These are phyloP conservation scores for Plasmopara viticola DNA, from an alignment of 352 stramenopile species.

Conservation along the genomic window DNA sequence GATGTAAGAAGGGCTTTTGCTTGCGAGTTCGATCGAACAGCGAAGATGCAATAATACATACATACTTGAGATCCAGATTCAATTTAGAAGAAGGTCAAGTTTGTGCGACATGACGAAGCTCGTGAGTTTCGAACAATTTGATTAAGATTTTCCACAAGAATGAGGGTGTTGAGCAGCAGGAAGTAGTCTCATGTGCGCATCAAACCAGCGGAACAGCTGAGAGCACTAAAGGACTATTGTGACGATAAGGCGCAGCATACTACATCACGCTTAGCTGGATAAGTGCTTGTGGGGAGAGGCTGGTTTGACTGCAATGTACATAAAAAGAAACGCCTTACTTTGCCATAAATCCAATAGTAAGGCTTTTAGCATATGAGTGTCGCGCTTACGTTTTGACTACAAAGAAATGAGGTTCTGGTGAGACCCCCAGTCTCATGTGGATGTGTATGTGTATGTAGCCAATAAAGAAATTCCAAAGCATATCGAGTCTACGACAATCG, in stretches of 20 bases:
- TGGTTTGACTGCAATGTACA: neutral
- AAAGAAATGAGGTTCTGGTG: slow-evolving; percentile 5
- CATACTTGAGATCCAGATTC: too few species aligned
- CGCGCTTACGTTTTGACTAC: too few species aligned
- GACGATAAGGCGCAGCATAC: neutral
- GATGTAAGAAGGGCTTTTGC: too few species aligned
- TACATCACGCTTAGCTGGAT: neutral
- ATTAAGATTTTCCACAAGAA: too few species aligned
- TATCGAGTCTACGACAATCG: slow-evolving; percentile 6
- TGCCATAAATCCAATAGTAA: too few species aligned
- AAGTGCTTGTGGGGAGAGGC: neutral
- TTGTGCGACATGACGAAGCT: too few species aligned
- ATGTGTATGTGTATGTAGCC: neutral
- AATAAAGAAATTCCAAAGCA: slow-evolving; percentile 7
- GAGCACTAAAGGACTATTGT: neutral
- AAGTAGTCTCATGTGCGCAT: neutral
- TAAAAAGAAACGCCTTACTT: neutral
- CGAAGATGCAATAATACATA: too few species aligned
- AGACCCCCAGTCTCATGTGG: slow-evolving; percentile 6
- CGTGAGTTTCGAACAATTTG: too few species aligned
- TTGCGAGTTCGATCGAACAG: too few species aligned
- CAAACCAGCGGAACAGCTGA: neutral
- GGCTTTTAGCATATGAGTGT: too few species aligned
- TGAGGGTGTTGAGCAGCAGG: too few species aligned
- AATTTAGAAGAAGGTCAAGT: too few species aligned